Conservation (phyloP, 768 basidiomycete genomes). For the Tulasnella sp. region DNA sequence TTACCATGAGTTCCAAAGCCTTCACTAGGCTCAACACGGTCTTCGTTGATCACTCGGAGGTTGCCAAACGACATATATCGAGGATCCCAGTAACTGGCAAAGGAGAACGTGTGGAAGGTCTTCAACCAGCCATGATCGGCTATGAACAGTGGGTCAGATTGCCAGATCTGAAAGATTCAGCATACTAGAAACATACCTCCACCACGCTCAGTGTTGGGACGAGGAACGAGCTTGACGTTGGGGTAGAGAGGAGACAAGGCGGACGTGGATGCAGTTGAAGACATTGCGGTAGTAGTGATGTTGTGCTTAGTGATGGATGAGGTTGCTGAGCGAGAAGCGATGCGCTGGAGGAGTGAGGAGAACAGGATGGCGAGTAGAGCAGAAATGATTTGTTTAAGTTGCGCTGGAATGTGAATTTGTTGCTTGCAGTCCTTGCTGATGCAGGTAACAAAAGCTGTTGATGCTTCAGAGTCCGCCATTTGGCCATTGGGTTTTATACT, state of each 20-base stretch:
- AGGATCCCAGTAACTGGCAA: conserved; percentile 61
- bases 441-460: neutral
- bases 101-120: conserved; percentile 79
- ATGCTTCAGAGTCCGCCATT: neutral
- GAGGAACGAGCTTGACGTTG: conserved; percentile 20
- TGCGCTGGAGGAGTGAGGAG: conserved; percentile 10
- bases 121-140: conserved; percentile 83
- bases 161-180: conserved; percentile 32
- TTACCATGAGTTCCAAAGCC: conserved; percentile 75
- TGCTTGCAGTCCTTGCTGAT: neutral
- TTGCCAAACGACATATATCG: conserved; percentile 56
- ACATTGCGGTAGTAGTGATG: neutral
- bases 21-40: conserved; percentile 62
- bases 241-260: conserved; percentile 16
- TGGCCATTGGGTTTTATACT: neutral
- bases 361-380: conserved; percentile 6
- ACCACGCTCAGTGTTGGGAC: conserved; percentile 20
- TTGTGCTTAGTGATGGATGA: neutral
- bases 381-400: neutral
- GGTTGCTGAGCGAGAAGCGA: neutral
- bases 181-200: neutral
- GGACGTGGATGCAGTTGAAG: neutral
- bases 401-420: neutral
- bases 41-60: conserved; percentile 88
- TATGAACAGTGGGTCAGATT: conserved; percentile 56